phyloP scores from a whole-genome alignment of 106 monocot species.

The Agapanthus africanus region DNA sequence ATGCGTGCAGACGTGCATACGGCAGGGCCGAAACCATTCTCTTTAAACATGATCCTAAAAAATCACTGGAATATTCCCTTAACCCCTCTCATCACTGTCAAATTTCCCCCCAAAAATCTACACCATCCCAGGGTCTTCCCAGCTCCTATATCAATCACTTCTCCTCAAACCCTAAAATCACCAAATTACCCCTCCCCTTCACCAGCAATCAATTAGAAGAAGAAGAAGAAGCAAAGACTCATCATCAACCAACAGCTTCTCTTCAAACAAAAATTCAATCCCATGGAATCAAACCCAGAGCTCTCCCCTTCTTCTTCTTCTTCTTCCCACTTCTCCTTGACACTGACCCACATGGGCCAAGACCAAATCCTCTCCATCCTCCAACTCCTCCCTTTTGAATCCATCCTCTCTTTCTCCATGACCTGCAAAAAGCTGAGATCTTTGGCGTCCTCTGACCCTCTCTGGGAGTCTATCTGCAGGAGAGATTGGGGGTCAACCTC shows the following conservation, averaged over 20 bases:
- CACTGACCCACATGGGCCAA: conserved; percentile 28
- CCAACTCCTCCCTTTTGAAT: conserved; percentile 59
- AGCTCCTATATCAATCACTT: background rate
- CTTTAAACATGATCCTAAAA: no score
- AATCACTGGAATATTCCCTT: no score
- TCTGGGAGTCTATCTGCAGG: conserved; percentile 68
- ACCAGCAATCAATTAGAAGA: no score
- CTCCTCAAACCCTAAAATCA: background rate
- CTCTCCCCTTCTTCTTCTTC: conserved; percentile 11
- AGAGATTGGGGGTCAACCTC: conserved; percentile 57
- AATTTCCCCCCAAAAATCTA: no score
- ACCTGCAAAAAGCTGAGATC: conserved; percentile 61
- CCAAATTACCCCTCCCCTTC: background rate
- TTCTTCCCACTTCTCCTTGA: conserved; percentile 4
- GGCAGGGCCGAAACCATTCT: no score
- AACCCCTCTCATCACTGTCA: no score
- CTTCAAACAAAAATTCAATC: background rate
- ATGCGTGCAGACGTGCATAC: no score
- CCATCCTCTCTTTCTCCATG: conserved; percentile 68
- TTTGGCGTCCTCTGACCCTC: conserved; percentile 37
- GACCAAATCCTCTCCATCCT: conserved; percentile 74
- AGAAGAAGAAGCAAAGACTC: no score
- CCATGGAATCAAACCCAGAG: background rate
- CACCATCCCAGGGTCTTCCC: no score
- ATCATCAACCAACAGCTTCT: background rate